Evolutionary conservation across 768 basidiomycete genomes (phyloP), one percentile per base, ranked within the genome.

Genomic region (Daedaleopsis sinensis): DNA sequence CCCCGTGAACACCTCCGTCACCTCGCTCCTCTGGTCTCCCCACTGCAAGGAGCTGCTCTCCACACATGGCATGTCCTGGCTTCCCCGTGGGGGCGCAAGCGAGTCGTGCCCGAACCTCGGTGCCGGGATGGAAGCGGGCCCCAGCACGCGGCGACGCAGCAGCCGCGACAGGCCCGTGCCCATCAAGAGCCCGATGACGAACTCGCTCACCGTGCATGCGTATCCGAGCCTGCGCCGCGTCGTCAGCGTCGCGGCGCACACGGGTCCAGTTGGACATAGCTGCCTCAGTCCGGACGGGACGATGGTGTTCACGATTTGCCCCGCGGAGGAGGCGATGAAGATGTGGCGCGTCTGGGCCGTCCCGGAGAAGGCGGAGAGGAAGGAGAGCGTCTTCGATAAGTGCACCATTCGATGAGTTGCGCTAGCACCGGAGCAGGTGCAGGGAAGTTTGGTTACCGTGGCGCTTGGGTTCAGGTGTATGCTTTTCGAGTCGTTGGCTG

Each of bases 331-430:
- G 70, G 82, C 84, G 50, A 86, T 89, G 74, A 88, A 87, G 74
- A 85, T 88, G 81, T 89, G 87, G 82, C 84, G 85, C 63, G 85
- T 89, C 36, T 89, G 87, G 88, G 68, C 59, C 57, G 54, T 56
- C 53, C 73, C 76, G 27, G 62, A 70, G 38, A 68, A 71, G 32
- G 67, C 63, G 27, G 69, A 68, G 58, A 78, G 72, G 66, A 70
- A 71, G 59, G 76, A 76, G 66, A 81, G 79, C 59, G 76, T 78
- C 18, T 83, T 83, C 64, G 79, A 80, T 59, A 78, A 73, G 55
- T 82, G 76, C 67, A 69, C 69, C 39, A 82, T 83, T 63, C 80
- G 81, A 35, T 83, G 62, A 64, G 57, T 36, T 23, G 54, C 24
- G 19, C 47, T 32, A 7, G 4, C 27, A 32, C 7, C 27, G 27